A percentile compares a stretch with the other conserved stretches of the same genome.
Evolutionary conservation across 2,329 filamentous ascomycete species (phyloP).

Genomic region (Fusarium scirpi): DNA sequence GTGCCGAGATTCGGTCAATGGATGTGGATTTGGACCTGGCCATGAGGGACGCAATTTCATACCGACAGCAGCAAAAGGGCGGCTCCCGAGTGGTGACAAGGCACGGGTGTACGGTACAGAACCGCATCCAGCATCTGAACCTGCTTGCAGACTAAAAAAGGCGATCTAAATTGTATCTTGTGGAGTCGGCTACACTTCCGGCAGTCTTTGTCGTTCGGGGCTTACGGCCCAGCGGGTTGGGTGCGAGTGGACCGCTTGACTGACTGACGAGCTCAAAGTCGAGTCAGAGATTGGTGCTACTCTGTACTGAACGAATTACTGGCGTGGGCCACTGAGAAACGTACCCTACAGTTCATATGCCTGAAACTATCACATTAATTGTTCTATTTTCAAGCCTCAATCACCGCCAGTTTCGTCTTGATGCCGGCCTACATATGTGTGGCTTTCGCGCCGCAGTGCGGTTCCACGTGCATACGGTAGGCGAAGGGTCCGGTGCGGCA

Average conservation of each 20-base stretch:
- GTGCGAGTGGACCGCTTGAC: slow-evolving; percentile 42
- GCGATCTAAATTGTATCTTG: slow-evolving; percentile 40
- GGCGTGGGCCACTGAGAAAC: slow-evolving; percentile 8
- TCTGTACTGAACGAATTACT: neutral
- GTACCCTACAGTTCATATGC: slow-evolving; percentile 24
- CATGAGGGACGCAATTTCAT: slow-evolving; percentile 7
- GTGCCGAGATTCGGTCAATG: slow-evolving; percentile 35
- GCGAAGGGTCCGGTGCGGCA: slow-evolving; percentile 38
- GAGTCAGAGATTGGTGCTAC: slow-evolving; percentile 38
- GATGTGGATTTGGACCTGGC: neutral
- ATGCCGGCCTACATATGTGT: slow-evolving; percentile 37
- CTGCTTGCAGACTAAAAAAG: slow-evolving; percentile 31
- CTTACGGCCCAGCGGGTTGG: slow-evolving; percentile 48
- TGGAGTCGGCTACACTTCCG: slow-evolving; percentile 50
- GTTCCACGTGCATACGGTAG: slow-evolving; percentile 42
- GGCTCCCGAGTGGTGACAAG: slow-evolving; percentile 29
- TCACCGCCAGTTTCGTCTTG: slow-evolving; percentile 46
- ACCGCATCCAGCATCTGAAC: slow-evolving; percentile 27
- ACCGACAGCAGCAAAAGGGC: slow-evolving; percentile 24
- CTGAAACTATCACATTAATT: slow-evolving; percentile 41
- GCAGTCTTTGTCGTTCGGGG: slow-evolving; percentile 48
- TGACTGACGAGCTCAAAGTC: slow-evolving; percentile 34
- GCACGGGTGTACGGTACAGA: slow-evolving; percentile 3
- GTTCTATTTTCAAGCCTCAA: slow-evolving; percentile 29
- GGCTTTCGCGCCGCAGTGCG: slow-evolving; percentile 37